Conservation (phyloP, 73 alveolate genomes). For the Tetrahymena malaccensis region DNA sequence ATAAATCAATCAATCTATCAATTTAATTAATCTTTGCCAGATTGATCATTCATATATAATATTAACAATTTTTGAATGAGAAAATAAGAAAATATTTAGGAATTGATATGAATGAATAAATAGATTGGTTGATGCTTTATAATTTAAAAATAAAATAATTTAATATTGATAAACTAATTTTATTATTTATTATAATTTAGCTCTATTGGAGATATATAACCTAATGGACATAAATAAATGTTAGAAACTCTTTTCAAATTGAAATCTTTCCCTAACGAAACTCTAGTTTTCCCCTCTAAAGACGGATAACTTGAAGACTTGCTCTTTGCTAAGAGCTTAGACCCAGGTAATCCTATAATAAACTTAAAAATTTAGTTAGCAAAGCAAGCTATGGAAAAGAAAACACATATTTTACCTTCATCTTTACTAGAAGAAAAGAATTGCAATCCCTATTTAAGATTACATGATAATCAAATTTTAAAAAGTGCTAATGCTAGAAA, state of each 20-base stretch:
- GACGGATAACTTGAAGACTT: neutral
- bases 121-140: no score
- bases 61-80: no score
- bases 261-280: neutral
- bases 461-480: neutral
- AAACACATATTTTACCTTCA: neutral
- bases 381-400: neutral
- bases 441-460: neutral
- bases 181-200: neutral
- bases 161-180: no score
- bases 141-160: no score
- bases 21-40: no score
- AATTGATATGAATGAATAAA: no score
- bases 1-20: no score
- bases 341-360: neutral
- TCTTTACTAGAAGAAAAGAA: neutral
- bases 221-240: neutral
- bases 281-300: neutral
- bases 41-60: no score
- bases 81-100: no score
- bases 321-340: neutral
- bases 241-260: neutral
- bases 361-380: neutral
- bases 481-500: neutral
- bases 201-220: neutral